Conservation (phyloP, 805 yeast genomes). For the Clavispora asparagi region DNA sequence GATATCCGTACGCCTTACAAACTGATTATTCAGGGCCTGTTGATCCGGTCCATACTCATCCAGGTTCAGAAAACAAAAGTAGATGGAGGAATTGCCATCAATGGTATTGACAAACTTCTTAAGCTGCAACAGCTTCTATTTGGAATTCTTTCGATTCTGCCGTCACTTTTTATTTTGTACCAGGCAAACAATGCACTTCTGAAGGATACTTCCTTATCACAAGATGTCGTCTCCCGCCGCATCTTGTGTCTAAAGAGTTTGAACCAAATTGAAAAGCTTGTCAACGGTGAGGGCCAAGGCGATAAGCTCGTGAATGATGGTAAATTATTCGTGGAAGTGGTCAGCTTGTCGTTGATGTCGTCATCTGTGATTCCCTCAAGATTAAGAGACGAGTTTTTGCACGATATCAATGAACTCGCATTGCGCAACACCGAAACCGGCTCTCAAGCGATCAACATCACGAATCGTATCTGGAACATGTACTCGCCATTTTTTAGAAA, state of each 20-base stretch:
- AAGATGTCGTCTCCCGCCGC: constrained; percentile 24
- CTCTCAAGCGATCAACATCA: constrained; percentile 36
- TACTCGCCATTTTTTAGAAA: constrained; percentile 39
- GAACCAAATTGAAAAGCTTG: constrained; percentile 55
- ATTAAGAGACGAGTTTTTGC: constrained; percentile 49
- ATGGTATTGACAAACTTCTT: constrained; percentile 84
- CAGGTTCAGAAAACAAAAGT: constrained; percentile 96
- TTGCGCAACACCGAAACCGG: constrained; percentile 28
- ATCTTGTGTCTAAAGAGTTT: constrained; percentile 39
- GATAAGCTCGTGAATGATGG: constrained; percentile 35
- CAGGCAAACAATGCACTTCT: constrained; percentile 29
- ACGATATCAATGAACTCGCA: constrained; percentile 56
- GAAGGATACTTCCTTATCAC: constrained; percentile 27
- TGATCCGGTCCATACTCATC: constrained; percentile 72
- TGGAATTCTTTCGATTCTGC: constrained; percentile 85
- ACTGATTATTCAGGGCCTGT: constrained; percentile 60
- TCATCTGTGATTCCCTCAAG: constrained; percentile 44
- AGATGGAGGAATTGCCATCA: constrained; percentile 85
- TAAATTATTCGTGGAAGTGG: constrained; percentile 58
- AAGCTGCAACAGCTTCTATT: constrained; percentile 93
- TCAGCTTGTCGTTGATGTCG: constrained; percentile 50
- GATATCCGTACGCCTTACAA: constrained; percentile 68
- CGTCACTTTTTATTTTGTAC: constrained; percentile 59
- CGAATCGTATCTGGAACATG: constrained; percentile 58
- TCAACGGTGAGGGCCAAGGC: constrained; percentile 18